Evolutionary conservation across 352 stramenopile genomes (phyloP).

Genomic region (Phytophthora niederhauseri): DNA sequence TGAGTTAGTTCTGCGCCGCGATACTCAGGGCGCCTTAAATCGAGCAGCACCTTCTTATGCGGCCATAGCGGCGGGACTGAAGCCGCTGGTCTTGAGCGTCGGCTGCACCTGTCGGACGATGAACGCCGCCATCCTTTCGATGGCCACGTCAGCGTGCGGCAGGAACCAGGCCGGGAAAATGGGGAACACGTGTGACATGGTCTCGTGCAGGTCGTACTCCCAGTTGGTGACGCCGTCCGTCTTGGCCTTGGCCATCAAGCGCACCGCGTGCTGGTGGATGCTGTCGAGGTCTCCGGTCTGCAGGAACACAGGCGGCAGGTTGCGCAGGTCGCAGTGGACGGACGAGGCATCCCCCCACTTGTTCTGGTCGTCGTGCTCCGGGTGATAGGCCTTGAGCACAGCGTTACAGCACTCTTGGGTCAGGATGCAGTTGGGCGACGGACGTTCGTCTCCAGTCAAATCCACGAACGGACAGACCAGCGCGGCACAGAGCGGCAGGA

Average conservation of each 20-base stretch:
- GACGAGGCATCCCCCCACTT: slow-evolving; percentile 47
- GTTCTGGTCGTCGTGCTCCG: slow-evolving; percentile 27
- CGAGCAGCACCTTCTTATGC: slow-evolving; percentile 21
- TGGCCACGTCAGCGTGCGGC: slow-evolving; percentile 38
- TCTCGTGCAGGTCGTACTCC: slow-evolving; percentile 44
- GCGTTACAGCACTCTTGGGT: slow-evolving; percentile 24
- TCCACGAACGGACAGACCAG: slow-evolving; percentile 41
- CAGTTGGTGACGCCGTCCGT: slow-evolving; percentile 44
- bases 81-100: slow-evolving; percentile 25
- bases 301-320: slow-evolving; percentile 46
- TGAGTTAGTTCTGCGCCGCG: background rate
- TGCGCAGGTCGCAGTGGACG: slow-evolving; percentile 49
- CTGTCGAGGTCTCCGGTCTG: slow-evolving; percentile 44
- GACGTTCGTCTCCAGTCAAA: slow-evolving; percentile 34
- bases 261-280: slow-evolving; percentile 39
- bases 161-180: slow-evolving; percentile 45
- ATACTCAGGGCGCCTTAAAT: background rate
- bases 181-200: slow-evolving; percentile 47
- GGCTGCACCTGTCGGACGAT: slow-evolving; percentile 35
- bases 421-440: slow-evolving; percentile 42
- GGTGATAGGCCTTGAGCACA: slow-evolving; percentile 32
- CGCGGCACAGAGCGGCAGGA: slow-evolving; percentile 41
- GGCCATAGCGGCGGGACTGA: slow-evolving; percentile 30
- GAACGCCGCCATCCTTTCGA: slow-evolving; percentile 39
- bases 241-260: slow-evolving; percentile 39